These are phyloP conservation scores for Ceratocystis destructans DNA, from an alignment of 2,329 filamentous ascomycete species.

Conservation along the genomic window DNA sequence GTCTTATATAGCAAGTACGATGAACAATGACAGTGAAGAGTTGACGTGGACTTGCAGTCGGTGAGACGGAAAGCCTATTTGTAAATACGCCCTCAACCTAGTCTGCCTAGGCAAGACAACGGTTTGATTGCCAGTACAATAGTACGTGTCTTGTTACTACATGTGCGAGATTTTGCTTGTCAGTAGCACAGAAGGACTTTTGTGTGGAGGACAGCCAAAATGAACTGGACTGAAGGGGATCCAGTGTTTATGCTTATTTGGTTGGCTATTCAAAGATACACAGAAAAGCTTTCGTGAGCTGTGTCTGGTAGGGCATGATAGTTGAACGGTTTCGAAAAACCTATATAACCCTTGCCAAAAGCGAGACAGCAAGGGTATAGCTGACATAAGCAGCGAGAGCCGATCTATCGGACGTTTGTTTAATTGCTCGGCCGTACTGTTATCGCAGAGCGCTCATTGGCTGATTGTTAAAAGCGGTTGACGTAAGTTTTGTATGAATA, in stretches of 20 bases:
- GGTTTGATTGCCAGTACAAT: background rate
- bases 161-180: background rate
- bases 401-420: background rate
- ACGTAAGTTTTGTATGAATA: background rate
- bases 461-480: background rate
- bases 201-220: background rate
- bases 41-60: background rate
- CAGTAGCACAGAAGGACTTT: background rate
- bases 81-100: background rate
- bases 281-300: too few relatives aligned
- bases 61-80: background rate
- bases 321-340: background rate
- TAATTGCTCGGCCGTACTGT: background rate
- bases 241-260: background rate
- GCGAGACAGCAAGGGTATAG: background rate
- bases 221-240: background rate
- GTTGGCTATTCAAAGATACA: too few relatives aligned
- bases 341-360: slow-evolving; percentile 1
- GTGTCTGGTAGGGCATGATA: background rate
- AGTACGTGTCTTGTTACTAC: background rate
- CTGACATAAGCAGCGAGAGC: background rate
- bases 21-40: background rate
- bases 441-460: slow-evolving; percentile 12
- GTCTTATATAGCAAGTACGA: background rate
- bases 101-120: background rate